phyloP scores from a whole-genome alignment of 2,329 filamentous ascomycete genomes.

The Pseudocercospora fuligena region DNA sequence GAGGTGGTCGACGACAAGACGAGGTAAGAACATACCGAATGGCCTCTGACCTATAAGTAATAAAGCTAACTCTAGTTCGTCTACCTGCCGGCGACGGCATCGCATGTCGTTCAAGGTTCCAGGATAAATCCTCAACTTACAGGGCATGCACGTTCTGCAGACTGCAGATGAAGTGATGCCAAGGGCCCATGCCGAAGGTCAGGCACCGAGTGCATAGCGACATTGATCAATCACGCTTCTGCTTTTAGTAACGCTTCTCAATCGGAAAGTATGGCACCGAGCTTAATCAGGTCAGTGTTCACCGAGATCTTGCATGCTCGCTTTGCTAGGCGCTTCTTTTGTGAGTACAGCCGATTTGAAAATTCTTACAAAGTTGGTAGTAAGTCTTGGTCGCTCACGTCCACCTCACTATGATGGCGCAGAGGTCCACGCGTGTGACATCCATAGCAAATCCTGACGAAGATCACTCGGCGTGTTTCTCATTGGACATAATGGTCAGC shows the following conservation, averaged over 20 bases:
- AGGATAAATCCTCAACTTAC: neutral
- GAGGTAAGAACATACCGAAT: conserved; percentile 3
- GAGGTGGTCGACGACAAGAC: neutral
- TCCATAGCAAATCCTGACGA: neutral
- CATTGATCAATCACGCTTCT: conserved; percentile 2
- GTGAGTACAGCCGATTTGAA: neutral
- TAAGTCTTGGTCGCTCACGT: neutral
- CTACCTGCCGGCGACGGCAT: neutral
- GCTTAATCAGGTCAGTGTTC: neutral
- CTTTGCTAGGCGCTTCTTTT: neutral
- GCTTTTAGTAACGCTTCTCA: neutral
- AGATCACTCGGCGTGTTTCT: conserved; percentile 7
- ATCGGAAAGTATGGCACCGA: conserved; percentile 1
- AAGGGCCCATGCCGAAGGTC: neutral
- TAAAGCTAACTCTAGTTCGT: neutral
- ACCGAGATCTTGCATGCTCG: neutral
- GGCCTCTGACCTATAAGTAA: conserved; percentile 3
- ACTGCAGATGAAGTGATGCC: conserved; percentile 8
- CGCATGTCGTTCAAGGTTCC: neutral
- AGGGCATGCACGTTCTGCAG: neutral
- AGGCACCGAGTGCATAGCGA: neutral
- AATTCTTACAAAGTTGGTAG: neutral
- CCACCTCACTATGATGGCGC: neutral
- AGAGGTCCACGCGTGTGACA: neutral
- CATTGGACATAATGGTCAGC: neutral